Base-by-base conservation (phyloP, 2,329 filamentous ascomycete species). In the Penicillium rolfsii region DNA sequence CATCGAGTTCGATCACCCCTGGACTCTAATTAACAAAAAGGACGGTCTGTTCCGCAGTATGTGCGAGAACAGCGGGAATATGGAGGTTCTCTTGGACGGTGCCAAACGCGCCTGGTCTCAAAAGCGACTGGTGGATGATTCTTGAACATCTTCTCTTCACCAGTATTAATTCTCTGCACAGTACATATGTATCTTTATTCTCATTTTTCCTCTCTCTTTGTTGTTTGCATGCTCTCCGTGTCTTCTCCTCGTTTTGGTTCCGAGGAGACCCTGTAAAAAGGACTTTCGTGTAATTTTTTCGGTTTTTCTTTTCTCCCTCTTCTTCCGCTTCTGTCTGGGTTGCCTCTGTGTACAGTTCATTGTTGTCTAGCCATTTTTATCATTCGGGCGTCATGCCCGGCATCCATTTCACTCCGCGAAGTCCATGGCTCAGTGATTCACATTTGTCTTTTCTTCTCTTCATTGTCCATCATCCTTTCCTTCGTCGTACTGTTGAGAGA, bases 1-100 rank as follows among this genome's bases (percentile, higher is more conserved):
- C 22, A 85, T 95, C 5, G 94, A 99, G 78, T 99, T 87, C 73
- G 95, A 88, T n/a, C 90, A 96, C 71, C 95, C 95, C 0, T 93
- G 89, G 80, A 88, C 91, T 67, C 81, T 99, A 55, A 84, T 97
- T 65, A 85, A 83, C 72, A 89, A 88, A 69, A 81, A 90, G 59
- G 86, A 85, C 2, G 89, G 91, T 4, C 77, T 83, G 9, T 90
- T 91, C 75, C 81, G 81, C 58, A 80, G 83, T 53, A 90, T 91
- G 88, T 90, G 88, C 70, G 85, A 89, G 69, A 89, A 84, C 73
- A 89, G 82, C 63, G 88, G 88, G 1, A 85, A 89, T 66, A 74
- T 89, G 63, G 87, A 88, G 0, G 73, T 74, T 1, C 73, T 91
- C 45, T 69, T 81, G 43, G 82, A 82, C 49, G 82, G 84, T 16